phyloP scores from a whole-genome alignment of 177 flowering plant genomes.

The Vitis hybrid region DNA sequence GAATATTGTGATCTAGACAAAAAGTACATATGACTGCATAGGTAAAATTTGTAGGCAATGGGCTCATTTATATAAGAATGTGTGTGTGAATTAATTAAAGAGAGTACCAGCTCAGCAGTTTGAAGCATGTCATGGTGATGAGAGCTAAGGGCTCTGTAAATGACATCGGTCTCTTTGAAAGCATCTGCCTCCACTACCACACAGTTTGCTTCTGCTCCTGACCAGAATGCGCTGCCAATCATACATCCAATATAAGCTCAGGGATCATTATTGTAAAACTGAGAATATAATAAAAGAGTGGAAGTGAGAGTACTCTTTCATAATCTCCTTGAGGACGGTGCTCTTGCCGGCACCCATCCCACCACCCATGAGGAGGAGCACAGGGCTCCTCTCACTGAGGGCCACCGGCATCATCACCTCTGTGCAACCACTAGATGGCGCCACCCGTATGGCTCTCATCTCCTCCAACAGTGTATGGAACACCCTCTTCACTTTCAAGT shows the following conservation, averaged over 20 bases:
- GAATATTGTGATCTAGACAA: too few relatives aligned
- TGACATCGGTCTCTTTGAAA: constrained; percentile 46
- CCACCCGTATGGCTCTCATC: constrained; percentile 64
- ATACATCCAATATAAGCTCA: neutral
- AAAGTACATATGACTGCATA: neutral
- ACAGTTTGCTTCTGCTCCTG: constrained; percentile 64
- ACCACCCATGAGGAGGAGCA: constrained; percentile 94
- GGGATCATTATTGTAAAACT: constrained; percentile 5
- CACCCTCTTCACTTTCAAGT: constrained; percentile 66
- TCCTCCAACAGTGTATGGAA: constrained; percentile 83
- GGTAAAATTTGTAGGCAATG: neutral
- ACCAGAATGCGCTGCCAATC: constrained; percentile 76
- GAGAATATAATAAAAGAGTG: neutral
- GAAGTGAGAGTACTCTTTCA: constrained; percentile 50
- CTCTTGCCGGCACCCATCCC: constrained; percentile 99
- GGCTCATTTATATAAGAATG: too few relatives aligned
- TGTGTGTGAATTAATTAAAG: neutral
- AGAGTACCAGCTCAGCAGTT: constrained; percentile 69
- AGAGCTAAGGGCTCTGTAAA: constrained; percentile 64
- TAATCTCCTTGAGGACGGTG: constrained; percentile 89
- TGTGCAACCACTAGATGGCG: constrained; percentile 37
- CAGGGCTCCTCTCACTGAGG: constrained; percentile 74
- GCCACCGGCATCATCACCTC: constrained; percentile 80
- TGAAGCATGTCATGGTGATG: constrained; percentile 91
- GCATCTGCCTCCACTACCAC: constrained; percentile 97